Base-by-base conservation (phyloP, 768 basidiomycete species). In the Serendipita vermifera region DNA sequence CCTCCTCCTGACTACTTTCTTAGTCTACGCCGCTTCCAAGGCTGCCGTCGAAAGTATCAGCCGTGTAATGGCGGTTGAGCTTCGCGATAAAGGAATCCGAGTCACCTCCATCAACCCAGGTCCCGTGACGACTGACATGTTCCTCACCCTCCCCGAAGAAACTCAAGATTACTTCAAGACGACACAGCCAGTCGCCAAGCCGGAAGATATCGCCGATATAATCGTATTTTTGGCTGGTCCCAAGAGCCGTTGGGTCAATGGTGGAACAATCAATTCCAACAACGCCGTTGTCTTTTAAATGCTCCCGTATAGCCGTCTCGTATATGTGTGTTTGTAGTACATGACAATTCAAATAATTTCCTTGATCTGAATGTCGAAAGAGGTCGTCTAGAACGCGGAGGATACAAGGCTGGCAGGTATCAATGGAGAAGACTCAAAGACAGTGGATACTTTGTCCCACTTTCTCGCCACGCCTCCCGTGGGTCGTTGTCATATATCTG, bases 31-130 rank as follows among this genome's bases (percentile, higher is more conserved):
- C 57, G 74, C 76, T 26, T 73, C 78, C 0, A 80, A 81, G 64
- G 79, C 76, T 33, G 79, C 80, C 1, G 69, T 81, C 55, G 79
- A 81, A 62, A 79, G 81, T 59, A 68, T 80, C 39, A 67, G 74
- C 32, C 74, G 79, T 15, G 73, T 79, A 24, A 31, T 11, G 36
- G 29, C 32, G 33, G n/a, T n/a, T 22, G n/a, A n/a, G n/a, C n/a
- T n/a, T n/a, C n/a, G n/a, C n/a, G n/a, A n/a, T n/a, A n/a, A 69
- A 9, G 76, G 76, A 7, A 72, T 81, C 59, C 80, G 77, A 0
- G 79, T 80, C 38, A 81, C 81, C 67, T 74, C 74, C 17, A 65
- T 81, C 55, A 74, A 77, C 1, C 76, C 78, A 3, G 77, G 78
- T 0, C 76, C 79, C 2, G 72, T 75, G 27, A 77, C 79, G 60